These are phyloP conservation scores for Neurospora pannonica DNA, from an alignment of 495 filamentous ascomycete genomes.

Conservation along the genomic window DNA sequence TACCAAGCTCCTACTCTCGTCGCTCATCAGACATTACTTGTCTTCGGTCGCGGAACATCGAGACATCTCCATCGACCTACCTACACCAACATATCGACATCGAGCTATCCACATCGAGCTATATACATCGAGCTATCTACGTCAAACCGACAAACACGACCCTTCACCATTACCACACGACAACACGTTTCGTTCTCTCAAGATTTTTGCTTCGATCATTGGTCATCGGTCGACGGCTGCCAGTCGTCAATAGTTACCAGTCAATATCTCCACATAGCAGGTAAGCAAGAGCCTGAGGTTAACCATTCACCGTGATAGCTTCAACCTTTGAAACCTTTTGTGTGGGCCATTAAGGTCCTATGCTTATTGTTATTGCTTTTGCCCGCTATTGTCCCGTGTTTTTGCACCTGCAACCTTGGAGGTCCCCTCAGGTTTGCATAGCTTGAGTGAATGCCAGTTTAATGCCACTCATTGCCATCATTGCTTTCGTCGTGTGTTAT, in stretches of 20 bases:
- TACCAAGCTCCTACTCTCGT: not conserved
- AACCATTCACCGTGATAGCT: not conserved
- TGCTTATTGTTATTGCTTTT: not conserved
- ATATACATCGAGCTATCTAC: too few relatives aligned
- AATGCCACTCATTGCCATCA: not conserved
- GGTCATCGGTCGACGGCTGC: not conserved
- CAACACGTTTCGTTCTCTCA: not conserved
- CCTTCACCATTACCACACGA: too few relatives aligned
- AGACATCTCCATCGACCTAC: too few relatives aligned
- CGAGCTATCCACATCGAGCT: too few relatives aligned
- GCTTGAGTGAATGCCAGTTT: not conserved
- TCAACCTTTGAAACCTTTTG: not conserved
- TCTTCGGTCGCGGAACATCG: not conserved
- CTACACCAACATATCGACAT: too few relatives aligned
- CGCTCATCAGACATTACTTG: not conserved
- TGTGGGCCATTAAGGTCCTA: not conserved
- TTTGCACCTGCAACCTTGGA: not conserved
- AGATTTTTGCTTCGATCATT: not conserved
- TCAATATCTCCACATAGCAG: not conserved
- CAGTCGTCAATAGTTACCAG: not conserved
- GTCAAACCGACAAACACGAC: too few relatives aligned
- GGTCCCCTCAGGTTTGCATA: not conserved
- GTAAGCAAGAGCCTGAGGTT: not conserved
- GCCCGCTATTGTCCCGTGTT: not conserved
- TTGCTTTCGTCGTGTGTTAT: not conserved